Percentiles rank a stretch among this genome's conserved stretches.
These are phyloP conservation scores for Cyberlindnera japonica DNA, from an alignment of 805 yeast genomes.

Conservation along the genomic window DNA sequence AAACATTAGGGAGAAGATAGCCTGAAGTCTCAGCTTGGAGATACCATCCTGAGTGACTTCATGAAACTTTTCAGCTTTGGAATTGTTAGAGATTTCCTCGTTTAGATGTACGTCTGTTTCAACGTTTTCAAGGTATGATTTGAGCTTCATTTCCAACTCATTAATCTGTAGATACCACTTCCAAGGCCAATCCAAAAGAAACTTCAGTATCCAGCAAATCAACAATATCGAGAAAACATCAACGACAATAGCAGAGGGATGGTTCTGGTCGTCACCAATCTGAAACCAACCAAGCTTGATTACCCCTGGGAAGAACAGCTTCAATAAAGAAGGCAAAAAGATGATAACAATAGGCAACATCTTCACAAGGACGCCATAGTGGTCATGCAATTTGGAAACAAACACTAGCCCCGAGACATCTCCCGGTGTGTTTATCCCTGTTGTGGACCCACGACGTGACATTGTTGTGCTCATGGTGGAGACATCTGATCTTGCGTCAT, in stretches of 20 bases:
- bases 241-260: slow-evolving; percentile 26
- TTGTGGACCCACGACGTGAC: slow-evolving; percentile 5
- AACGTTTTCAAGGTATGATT: slow-evolving; percentile 3
- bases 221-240: slow-evolving; percentile 32
- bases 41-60: slow-evolving; percentile 5
- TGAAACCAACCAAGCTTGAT: slow-evolving; percentile 12
- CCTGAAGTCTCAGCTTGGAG: slow-evolving; percentile 15
- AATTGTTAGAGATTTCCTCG: neutral
- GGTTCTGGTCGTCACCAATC: slow-evolving; percentile 13
- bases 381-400: slow-evolving; percentile 9
- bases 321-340: slow-evolving; percentile 19
- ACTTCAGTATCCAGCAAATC: slow-evolving; percentile 34
- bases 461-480: slow-evolving; percentile 3
- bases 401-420: slow-evolving; percentile 7
- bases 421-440: neutral
- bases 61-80: slow-evolving; percentile 3
- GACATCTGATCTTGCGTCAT: slow-evolving; percentile 11
- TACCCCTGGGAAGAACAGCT: slow-evolving; percentile 17
- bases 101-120: neutral
- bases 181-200: slow-evolving; percentile 41
- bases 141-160: slow-evolving; percentile 14
- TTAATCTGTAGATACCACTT: slow-evolving; percentile 33
- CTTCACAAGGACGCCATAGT: slow-evolving; percentile 16
- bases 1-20: slow-evolving; percentile 23
- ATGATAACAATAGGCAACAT: slow-evolving; percentile 20